Evolutionary conservation across 164 flowering plant species (phyloP), one percentile per base, ranked within the genome.

Genomic region (Warburgia ugandensis): DNA sequence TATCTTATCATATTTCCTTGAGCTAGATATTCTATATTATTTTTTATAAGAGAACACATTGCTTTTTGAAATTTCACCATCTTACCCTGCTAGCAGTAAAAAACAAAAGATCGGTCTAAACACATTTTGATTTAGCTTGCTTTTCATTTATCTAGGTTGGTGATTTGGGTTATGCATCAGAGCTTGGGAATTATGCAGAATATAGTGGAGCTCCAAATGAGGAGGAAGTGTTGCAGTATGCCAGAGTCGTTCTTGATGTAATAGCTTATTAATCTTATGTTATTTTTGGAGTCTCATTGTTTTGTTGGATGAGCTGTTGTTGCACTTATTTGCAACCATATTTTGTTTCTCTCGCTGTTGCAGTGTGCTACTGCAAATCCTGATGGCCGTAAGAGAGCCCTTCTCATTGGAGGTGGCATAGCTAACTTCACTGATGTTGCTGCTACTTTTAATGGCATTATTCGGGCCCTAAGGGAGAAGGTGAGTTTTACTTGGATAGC

Each of bases 171-270:
- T 88, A 76, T 71, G 94, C 97, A 8, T 72, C 79, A 19, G 92
- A 88, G 58, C 92, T 88, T 35, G 97, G 94, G 4, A 88, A 85
- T 54, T 85, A 88, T 77, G 97, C 97, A 32, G 94, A 88, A 58
- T 88, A 88, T 30, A 85, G 97, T 69, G 97, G 97, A 44, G 94
- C 94, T 44, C 97, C 97, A 17, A 88, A 83, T 66, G 91, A 85
- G 61, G 96, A 85, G 45, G 96, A 88, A 69, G 96, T 88, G 29
- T 65, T 88, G 69, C 89, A 88, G 30, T 88, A 85, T 67, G 92
- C 97, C 6, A 67, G 94, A 68, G 97, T 88, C n/a, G 94, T 85
- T 39, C 64, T 83, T 66, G 94, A 88, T 67, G 97, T 85, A 64
- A 75, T 88, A 23, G 22, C 16, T 29, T 12, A 14, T 21, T 3